Base-by-base conservation (phyloP, 345 rosid species). In the Noccaea caerulescens region DNA sequence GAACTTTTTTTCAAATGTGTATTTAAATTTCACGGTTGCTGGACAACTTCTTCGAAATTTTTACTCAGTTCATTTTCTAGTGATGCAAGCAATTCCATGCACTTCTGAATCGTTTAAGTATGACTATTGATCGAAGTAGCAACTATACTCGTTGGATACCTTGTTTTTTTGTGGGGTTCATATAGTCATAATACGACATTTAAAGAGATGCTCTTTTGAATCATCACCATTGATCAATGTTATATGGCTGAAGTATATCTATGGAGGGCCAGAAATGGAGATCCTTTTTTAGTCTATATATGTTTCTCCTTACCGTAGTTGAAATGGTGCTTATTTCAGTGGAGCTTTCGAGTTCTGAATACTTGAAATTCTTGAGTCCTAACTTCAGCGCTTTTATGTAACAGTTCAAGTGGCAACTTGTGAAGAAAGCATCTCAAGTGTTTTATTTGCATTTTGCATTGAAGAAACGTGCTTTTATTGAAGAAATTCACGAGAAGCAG, bases 401-500 rank as follows among this genome's bases (percentile, higher is more conserved):
- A 51, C 82, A 94, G 99, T 94, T 94, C 73, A 94, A 89, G 82
- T 94, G 99, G 99, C 82, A 71, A 33, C 82, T 94, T 54, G 69
- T 79, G 69, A 94, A 89, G 93, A 91, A 89, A 76, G 96, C 98
- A 27, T 81, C 99, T 8, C 93, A 94, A 69, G 96, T 94, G 9
- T 80, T 94, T 66, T 89, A 86, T 81, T 78, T 94, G 61, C 99
- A 94, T 76, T 92, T 94, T 78, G 88, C 90, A 1, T 77, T 94
- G 88, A 92, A 94, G 90, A 91, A 80, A 75, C 91, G 99, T 33
- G 87, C 86, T 1, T 82, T 94, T 82, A 76, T 94, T 37, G 98
- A 94, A 84, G 99, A 94, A 77, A 89, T 94, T 79, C 97, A 88
- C 3, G 99, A 89, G 90, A 94, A 88, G 85, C 99, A 94, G 75